Evolutionary conservation across 2,329 filamentous ascomycete species (phyloP), one percentile per base, ranked within the genome.

Genomic region (Tolypocladium capitatum): DNA sequence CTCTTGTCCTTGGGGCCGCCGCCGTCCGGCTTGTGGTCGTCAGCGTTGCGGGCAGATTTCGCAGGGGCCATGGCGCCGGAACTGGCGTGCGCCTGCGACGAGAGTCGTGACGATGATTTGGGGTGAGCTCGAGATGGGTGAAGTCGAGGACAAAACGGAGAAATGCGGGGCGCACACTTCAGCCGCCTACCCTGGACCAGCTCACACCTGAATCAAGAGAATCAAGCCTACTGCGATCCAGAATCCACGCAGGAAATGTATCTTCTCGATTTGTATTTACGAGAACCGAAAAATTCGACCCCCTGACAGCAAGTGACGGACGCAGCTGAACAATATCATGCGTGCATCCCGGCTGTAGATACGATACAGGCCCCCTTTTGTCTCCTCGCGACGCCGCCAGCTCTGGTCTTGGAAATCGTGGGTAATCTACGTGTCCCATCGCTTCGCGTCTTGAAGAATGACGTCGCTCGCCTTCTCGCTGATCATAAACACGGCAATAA

Each of bases 401-500:
- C 32, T 33, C 7, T n/a, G 13, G 14, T 33, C 14, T 4, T 33
- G 5, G 13, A 33, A 33, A 14, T 16, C 24, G 5, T 41, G 21
- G 21, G 8, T 16, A 38, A 8, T 32, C 14, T 36, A 33, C 32
- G 36, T 36, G 4, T 28, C 24, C 14, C 11, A 11, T 27, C 16
- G 51, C 40, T 55, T 47, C 1, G 53, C 52, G 0, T 50, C 57
- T 14, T 53, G 45, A n/a, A 60, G 73, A 1, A 62, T 62, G 0
- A 56, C 52, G 31, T 61, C 56, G 11, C 56, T 58, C 0, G 79
- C 79, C 67, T 82, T 83, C 66, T 83, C 78, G 1, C 68, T 70
- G 5, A 76, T 65, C 60, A 81, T 46, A 27, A 57, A 58, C 6
- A 76, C 76, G 9, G 64, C 61, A 38, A 63, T 74, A 45, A 75